Evolutionary conservation across 2,329 filamentous ascomycete genomes (phyloP).

Genomic region (Sclerotinia nivalis): DNA sequence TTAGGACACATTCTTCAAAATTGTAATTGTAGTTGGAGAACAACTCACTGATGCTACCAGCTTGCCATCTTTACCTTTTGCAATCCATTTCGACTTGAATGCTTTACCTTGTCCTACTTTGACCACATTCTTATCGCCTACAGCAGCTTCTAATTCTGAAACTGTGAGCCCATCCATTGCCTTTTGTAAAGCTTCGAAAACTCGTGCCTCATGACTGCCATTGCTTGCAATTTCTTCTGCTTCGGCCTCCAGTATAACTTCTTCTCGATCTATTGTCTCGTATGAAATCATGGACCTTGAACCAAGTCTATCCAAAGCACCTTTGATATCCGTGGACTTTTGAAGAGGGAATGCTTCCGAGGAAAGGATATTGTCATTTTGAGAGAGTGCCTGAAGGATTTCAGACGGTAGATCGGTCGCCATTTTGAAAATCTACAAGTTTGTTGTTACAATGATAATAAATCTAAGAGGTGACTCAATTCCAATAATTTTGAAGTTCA

Average conservation of each 20-base stretch:
- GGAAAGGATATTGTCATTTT: slow-evolving; percentile 65
- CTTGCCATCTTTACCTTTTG: slow-evolving; percentile 59
- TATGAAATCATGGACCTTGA: slow-evolving; percentile 87
- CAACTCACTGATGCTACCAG: slow-evolving; percentile 53
- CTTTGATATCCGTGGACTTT: slow-evolving; percentile 73
- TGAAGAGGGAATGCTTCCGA: slow-evolving; percentile 67
- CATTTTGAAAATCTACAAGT: slow-evolving; percentile 42
- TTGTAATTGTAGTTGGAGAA: not conserved
- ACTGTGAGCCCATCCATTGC: slow-evolving; percentile 81
- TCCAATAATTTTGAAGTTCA: slow-evolving; percentile 23
- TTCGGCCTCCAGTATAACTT: slow-evolving; percentile 73
- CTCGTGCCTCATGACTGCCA: slow-evolving; percentile 80
- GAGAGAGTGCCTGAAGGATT: slow-evolving; percentile 66
- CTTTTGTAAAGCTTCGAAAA: slow-evolving; percentile 71
- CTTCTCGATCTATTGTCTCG: slow-evolving; percentile 77
- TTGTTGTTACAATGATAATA: slow-evolving; percentile 7
- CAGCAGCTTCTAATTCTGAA: slow-evolving; percentile 65
- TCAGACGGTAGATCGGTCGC: slow-evolving; percentile 61
- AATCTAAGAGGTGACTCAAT: slow-evolving; percentile 21
- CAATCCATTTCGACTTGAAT: slow-evolving; percentile 77
- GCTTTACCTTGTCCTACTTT: slow-evolving; percentile 94
- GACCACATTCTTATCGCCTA: slow-evolving; percentile 71
- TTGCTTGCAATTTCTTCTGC: slow-evolving; percentile 70
- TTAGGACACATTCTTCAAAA: slow-evolving; percentile 24
- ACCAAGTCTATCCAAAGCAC: slow-evolving; percentile 79